Evolutionary conservation across 768 basidiomycete species (phyloP).

Genomic region (Postia placenta): DNA sequence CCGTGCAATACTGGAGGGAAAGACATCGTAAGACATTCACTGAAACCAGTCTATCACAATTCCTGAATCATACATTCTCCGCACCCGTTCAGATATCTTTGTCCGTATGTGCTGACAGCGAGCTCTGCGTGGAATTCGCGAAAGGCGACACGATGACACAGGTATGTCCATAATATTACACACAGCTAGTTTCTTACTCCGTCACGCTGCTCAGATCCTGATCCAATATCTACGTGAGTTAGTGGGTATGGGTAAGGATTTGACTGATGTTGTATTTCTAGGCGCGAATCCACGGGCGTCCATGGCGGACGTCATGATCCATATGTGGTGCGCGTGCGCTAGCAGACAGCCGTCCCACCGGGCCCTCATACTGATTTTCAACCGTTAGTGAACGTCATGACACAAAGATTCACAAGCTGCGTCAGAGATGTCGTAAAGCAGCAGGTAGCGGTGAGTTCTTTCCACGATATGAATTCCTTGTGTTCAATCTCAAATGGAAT

Average conservation of each 20-base stretch:
- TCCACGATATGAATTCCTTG: no score
- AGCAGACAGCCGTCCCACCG: background rate
- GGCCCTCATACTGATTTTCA: background rate
- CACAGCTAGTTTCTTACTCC: background rate
- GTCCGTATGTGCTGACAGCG: slow-evolving; percentile 18
- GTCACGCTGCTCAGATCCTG: background rate
- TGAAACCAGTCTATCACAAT: background rate
- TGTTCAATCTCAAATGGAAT: no score
- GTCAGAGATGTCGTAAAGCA: background rate
- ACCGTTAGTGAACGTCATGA: background rate
- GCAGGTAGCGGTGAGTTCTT: no score
- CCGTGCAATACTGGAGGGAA: background rate
- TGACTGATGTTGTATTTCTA: background rate
- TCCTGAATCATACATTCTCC: background rate
- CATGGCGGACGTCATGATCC: background rate
- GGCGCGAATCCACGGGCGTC: background rate
- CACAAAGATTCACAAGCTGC: background rate
- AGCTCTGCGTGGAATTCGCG: slow-evolving; percentile 16
- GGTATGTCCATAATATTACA: background rate
- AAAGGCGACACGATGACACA: slow-evolving; percentile 12
- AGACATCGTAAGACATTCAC: background rate
- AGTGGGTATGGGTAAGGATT: background rate
- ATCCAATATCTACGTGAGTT: slow-evolving; percentile 6
- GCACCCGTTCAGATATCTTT: slow-evolving; percentile 1
- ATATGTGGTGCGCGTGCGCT: background rate